Evolutionary conservation across 768 basidiomycete genomes (phyloP).

Genomic region (Tylopilus felleus): DNA sequence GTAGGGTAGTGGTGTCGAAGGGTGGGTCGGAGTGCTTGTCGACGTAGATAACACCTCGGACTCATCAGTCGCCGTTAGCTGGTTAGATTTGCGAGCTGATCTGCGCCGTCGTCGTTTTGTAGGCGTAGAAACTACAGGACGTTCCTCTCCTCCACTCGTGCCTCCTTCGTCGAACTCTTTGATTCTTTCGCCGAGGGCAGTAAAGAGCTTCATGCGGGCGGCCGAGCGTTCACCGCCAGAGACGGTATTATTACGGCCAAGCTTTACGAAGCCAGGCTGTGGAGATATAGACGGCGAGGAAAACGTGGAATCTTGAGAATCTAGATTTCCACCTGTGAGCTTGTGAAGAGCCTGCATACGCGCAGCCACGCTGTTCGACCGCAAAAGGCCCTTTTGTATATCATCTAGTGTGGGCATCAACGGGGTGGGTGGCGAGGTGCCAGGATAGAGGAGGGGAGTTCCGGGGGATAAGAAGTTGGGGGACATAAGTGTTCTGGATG

Average conservation of each 20-base stretch:
- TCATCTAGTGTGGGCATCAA: constrained; percentile 75
- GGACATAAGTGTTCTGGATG: constrained; percentile 38
- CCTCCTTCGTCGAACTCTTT: constrained; percentile 63
- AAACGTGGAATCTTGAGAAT: constrained; percentile 53
- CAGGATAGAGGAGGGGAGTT: constrained; percentile 58
- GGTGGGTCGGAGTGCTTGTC: constrained; percentile 59
- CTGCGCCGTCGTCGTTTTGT: constrained; percentile 56
- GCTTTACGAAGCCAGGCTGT: constrained; percentile 45
- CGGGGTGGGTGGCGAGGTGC: constrained; percentile 58
- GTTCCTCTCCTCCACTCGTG: constrained; percentile 59
- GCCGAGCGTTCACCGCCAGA: constrained; percentile 76
- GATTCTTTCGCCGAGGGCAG: constrained; percentile 53
- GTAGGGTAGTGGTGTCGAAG: constrained; percentile 48
- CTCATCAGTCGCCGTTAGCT: constrained; percentile 45
- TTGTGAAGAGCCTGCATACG: constrained; percentile 80
- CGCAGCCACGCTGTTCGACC: constrained; percentile 88
- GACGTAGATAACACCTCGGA: constrained; percentile 39
- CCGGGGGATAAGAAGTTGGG: constrained; percentile 54
- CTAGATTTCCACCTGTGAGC: constrained; percentile 67
- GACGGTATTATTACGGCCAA: constrained; percentile 75
- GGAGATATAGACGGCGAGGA: constrained; percentile 49
- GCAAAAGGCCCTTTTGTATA: constrained; percentile 72
- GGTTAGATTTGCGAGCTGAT: constrained; percentile 42
- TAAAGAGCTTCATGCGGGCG: constrained; percentile 66
- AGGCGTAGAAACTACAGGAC: constrained; percentile 38